Base-by-base conservation (phyloP, 352 stramenopile genomes). In the Phytopythium sindhum region DNA sequence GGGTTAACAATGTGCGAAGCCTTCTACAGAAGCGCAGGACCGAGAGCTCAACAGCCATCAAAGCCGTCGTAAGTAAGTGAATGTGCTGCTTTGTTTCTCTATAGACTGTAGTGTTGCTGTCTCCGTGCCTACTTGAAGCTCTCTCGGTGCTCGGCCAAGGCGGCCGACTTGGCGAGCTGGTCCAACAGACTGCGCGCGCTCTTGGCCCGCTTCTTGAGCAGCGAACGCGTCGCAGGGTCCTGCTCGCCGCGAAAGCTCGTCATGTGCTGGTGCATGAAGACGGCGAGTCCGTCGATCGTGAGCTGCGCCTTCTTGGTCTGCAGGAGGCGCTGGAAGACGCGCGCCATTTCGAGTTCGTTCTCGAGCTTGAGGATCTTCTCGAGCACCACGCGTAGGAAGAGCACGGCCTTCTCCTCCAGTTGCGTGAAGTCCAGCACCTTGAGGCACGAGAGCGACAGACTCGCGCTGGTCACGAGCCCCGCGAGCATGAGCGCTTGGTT, bases 351-450 rank as follows among this genome's bases (percentile, higher is more conserved):
- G 15, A 80, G 44, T 50, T 90, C 77, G 33, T 70, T 88, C 56
- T 89, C 81, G 42, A 88, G 64, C 54, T 80, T 82, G n/a, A 95
- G 66, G 57, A 95, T 78, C 52, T 78, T 72, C 65, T 91, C 82
- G 57, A 92, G 72, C 37, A 91, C 61, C 56, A 98, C 80, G 41
- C 88, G 90, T 35, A 98, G 64, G 63, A 98, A 98, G 35, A 98
- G 79, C 54, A 97, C 70, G 9, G 81, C 84, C 41, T 89, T 86
- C 42, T 96, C 83, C 17, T 86, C 72, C 28, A 98, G 72, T 35
- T 95, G 78, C 23, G 90, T 96, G 63, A 98, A 96, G 62, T 98
- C 93, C 35, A 98, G 86, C 50, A 96, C 84, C 71, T 98, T 98
- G 31, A 98, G 70, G 17, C 87, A 87, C 28, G 86, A 96, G 51